Evolutionary conservation across 768 basidiomycete species (phyloP), one percentile per base, ranked within the genome.

Genomic region (Phylloporus rhodoxanthus): DNA sequence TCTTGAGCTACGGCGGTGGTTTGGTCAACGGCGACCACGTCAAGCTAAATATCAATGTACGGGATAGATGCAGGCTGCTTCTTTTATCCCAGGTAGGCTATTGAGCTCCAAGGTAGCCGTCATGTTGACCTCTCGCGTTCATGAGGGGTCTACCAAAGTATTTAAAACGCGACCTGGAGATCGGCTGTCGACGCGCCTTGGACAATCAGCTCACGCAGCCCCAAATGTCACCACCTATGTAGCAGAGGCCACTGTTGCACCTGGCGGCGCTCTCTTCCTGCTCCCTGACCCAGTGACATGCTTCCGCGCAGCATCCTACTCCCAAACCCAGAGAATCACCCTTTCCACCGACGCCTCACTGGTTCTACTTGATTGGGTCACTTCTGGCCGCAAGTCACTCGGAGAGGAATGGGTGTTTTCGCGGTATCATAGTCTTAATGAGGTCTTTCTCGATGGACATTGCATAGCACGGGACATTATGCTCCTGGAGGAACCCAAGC

Each of bases 241-340:
- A n/a, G 71, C 87, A 61, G 73, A 76, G 34, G 81, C 84, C 45
- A 69, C 60, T 8, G 67, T 96, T 42, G 68, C 72, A 5, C 59
- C 78, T 2, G 60, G 66, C 1, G 74, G 83, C 33, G 71, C 78
- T 2, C 74, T 97, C 43, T 80, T 93, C 60, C 76, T 96, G 42
- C 80, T 98, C 25, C 94, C 93, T 1, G 88, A 95, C 60, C 91
- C 93, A 20, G 90, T 96, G 42, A 91, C 93, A 19, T 96, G 93
- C 67, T 98, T 95, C 71, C 79, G 80, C 23, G 73, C 76, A 19
- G 89, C 95, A 8, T 79, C 78, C 0, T 98, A 98, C 69, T 77
- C 78, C 51, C 94, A 97, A 64, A 70, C 73, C 3, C 95, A 98
- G 72, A 82, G 74, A 36, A 92, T 97, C 68, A 70, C 73, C 47